Percentiles rank a stretch among this genome's conserved stretches.
Conservation (phyloP, 1,284 basidiomycete genomes). For the Ceratobasidium sp. region DNA sequence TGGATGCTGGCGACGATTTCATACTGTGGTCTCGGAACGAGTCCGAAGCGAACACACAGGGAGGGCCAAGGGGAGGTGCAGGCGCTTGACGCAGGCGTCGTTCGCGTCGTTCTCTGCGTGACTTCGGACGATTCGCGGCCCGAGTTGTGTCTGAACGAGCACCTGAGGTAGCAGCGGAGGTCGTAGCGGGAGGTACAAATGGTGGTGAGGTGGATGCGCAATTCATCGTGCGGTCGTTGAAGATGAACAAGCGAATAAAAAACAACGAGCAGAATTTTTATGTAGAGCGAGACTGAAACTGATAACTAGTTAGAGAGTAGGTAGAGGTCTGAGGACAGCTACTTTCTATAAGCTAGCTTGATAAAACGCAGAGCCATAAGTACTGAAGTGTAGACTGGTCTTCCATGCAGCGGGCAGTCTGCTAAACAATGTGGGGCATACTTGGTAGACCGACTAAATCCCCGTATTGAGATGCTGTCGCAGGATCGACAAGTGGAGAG, state of each 20-base stretch:
- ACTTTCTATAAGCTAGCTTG: background rate
- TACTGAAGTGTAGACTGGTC: background rate
- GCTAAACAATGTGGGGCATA: background rate
- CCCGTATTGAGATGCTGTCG: background rate
- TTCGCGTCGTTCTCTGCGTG: background rate
- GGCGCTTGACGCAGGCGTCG: background rate
- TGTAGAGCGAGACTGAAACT: background rate
- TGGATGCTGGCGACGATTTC: background rate
- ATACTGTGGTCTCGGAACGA: background rate
- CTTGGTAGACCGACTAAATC: background rate
- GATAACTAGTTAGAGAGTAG: background rate
- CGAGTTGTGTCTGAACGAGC: background rate
- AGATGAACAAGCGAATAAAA: background rate
- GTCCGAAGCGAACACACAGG: background rate
- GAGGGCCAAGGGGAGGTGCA: slow-evolving; percentile 12
- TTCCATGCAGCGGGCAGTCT: background rate
- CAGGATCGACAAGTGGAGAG: background rate
- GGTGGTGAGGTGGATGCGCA: background rate
- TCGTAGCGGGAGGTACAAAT: background rate
- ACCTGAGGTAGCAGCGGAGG: background rate
- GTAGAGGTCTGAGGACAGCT: background rate
- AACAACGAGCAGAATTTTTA: background rate
- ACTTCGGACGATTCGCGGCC: background rate
- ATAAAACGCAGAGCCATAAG: background rate
- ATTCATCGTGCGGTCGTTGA: background rate